Base-by-base conservation (phyloP, 495 filamentous ascomycete species). In the Penicillium samsonianum region DNA sequence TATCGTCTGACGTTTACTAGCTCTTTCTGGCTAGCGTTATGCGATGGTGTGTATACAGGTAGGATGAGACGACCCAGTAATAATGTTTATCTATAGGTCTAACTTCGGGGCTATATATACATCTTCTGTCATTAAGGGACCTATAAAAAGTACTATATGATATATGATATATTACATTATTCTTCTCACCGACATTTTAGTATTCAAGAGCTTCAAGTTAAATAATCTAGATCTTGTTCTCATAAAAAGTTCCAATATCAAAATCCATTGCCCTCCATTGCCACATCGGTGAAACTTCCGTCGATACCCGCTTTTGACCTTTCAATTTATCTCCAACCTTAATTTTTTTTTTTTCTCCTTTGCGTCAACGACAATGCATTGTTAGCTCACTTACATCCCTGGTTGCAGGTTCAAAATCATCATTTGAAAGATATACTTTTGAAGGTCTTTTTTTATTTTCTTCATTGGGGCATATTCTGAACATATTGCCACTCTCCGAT, bases 291-390 rank as follows among this genome's bases (percentile, higher is more conserved):
- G 60, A 46, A 61, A 53, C 28, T 54, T 67, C 66, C 66, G 66
- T 62, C 35, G 56, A 64, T 67, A 69, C 66, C 66, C 62, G 65
- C 65, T 68, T 70, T 67, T 65, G 58, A 28, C 59, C 61, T 61
- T 57, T 53, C 10, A 12, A 33, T 41, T 25, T 30, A 40, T 53
- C 37, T 46, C 22, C 55, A 68, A 62, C 65, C 59, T 65, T 58
- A 63, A 59, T 56, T 62, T 61, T 68, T 33, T 33, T 68, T 33
- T 33, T 33, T 33, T 5, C 11, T 10, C 65, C 14, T 31, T 51
- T 51, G 53, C 49, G 33, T 59, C 55, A 42, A 42, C 22, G 37
- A 66, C 58, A 65, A 67, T 62, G 46, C 58, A 61, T 62, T 67
- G 45, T 67, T 53, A 50, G 40, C 25, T 44, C 16, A n/a, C 30